Evolutionary conservation across 345 rosid genomes (phyloP), one percentile per base, ranked within the genome.

Genomic region (Hypericum perforatum): DNA sequence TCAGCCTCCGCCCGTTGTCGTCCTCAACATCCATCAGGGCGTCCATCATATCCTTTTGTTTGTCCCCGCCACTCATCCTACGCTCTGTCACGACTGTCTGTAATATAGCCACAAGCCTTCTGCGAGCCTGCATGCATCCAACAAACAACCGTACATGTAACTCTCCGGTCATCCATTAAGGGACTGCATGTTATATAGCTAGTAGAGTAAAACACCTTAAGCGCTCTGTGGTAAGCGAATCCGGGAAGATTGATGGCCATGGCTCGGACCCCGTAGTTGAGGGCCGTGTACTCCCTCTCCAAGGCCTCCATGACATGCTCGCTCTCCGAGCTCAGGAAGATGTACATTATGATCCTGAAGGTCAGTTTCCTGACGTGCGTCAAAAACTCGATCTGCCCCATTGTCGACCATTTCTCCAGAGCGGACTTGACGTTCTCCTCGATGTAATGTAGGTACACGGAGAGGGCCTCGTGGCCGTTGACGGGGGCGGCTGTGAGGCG

Each of bases 181-280:
- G 32, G 32, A 22, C 32, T 22, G 32, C 32, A 22, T 1, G 32
- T 22, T 22, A 22, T 22, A 22, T 22, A 22, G 32, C 4, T 22
- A 22, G 1, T 22, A 22, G 32, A 22, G 32, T 22, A 22, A 22
- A 8, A 40, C 39, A 85, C 97, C 94, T 84, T 86, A 9, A 86
- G 80, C 36, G 95, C 97, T 54, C 70, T 70, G 57, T 86, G 66
- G 70, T 82, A 90, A 53, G 86, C 85, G 59, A 90, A 90, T 9
- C 97, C 97, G 0, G 94, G 97, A 56, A 86, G 15, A 67, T 86
- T 86, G 62, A 90, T 74, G 7, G 86, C 83, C 97, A 86, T 84
- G 53, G 95, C 88, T 62, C 97, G 64, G 56, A 90, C 81, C 49
- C 95, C 97, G 38, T 66, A 65, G 58, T 90, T 90, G 43, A 90